Percentiles rank a stretch among this genome's conserved stretches.
phyloP scores from a whole-genome alignment of 2,329 filamentous ascomycete genomes.

The Colletotrichum trifolii region DNA sequence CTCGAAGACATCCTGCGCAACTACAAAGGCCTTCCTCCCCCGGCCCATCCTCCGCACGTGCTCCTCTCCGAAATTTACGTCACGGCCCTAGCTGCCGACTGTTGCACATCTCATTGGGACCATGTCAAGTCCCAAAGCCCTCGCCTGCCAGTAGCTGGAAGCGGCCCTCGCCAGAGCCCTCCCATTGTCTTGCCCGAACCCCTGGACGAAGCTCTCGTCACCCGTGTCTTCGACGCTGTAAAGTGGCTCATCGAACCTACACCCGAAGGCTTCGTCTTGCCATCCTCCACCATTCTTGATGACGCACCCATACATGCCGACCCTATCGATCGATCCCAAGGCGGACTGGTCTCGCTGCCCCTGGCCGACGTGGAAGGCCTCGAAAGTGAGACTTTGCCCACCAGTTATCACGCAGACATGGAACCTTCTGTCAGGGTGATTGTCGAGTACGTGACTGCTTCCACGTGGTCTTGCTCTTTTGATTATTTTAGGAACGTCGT shows the following conservation, averaged over 20 bases:
- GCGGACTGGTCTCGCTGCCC: conserved; percentile 38
- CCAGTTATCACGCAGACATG: conserved; percentile 55
- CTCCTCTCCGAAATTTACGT: conserved; percentile 73
- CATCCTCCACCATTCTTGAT: conserved; percentile 68
- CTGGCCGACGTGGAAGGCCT: conserved; percentile 45
- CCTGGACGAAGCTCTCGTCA: conserved; percentile 63
- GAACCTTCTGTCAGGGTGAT: conserved; percentile 67
- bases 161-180: conserved; percentile 37
- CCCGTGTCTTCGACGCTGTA: conserved; percentile 65
- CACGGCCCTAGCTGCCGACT: conserved; percentile 72
- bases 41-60: conserved; percentile 67
- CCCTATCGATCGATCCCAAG: conserved; percentile 8
- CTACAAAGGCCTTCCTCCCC: conserved; percentile 57
- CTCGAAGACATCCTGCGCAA: conserved; percentile 69
- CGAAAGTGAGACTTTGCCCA: conserved; percentile 45
- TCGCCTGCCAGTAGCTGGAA: conserved; percentile 22
- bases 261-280: conserved; percentile 66
- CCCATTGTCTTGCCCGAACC: conserved; percentile 46
- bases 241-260: conserved; percentile 69
- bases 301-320: conserved; percentile 52
- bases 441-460: conserved; percentile 72
- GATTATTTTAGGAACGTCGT: conserved; percentile 67
- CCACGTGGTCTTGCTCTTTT: conserved; percentile 70
- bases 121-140: conserved; percentile 47
- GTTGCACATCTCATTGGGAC: conserved; percentile 71